Conservation (phyloP, 2,329 filamentous ascomycete genomes). For the Fusarium sp. region DNA sequence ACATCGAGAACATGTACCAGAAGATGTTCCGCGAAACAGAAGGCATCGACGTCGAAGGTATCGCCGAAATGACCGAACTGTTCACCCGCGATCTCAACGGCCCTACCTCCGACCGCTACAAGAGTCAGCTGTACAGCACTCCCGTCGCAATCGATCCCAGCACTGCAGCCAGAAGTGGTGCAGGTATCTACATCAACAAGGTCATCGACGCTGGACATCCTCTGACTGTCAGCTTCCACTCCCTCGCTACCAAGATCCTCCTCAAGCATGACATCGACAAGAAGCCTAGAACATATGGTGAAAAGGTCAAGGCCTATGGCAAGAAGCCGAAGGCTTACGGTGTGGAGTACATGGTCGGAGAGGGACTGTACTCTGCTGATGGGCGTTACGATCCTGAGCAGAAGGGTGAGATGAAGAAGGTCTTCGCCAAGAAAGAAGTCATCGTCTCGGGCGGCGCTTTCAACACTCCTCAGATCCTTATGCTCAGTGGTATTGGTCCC, state of each 20-base stretch:
- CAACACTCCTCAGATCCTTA: conserved; percentile 2
- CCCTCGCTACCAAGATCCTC: neutral
- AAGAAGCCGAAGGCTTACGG: neutral
- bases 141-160: neutral
- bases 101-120: neutral
- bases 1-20: neutral
- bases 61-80: neutral
- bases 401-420: neutral
- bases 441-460: neutral
- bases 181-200: neutral
- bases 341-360: conserved; percentile 11
- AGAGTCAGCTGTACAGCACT: neutral
- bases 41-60: neutral
- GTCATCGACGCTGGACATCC: conserved; percentile 6
- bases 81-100: neutral
- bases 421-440: neutral
- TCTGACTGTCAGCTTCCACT: conserved; percentile 7
- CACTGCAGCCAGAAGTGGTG: conserved; percentile 1
- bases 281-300: too few species aligned
- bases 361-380: neutral
- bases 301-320: too few species aligned
- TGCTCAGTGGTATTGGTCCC: neutral
- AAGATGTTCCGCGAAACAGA: neutral
- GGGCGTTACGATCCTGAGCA: conserved; percentile 1
- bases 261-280: too few species aligned